Evolutionary conservation across 225 moss, liverwort and hornwort genomes (phyloP).

Genomic region (Thuidium tamariscinum): DNA sequence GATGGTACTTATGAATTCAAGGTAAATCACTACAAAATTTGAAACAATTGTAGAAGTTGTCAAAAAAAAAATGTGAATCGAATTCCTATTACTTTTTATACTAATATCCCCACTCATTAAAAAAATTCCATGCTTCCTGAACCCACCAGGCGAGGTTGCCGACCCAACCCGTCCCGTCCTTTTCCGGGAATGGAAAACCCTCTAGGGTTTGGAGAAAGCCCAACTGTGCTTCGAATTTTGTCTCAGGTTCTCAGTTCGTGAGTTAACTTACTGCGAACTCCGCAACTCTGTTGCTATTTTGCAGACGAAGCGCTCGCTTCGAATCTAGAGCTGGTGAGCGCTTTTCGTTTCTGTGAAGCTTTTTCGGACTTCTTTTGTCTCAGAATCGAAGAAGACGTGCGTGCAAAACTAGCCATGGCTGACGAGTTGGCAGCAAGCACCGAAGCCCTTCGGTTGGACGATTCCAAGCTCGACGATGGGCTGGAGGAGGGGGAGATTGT

Average conservation of each 20-base stretch:
- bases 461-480: constrained; percentile 4
- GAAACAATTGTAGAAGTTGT: neutral
- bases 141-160: neutral
- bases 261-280: neutral
- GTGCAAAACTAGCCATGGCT: neutral
- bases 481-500: constrained; percentile 21
- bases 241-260: neutral
- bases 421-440: constrained; percentile 6
- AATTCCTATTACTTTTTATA: neutral
- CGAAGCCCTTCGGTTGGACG: constrained; percentile 6
- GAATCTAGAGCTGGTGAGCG: neutral
- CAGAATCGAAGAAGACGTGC: neutral
- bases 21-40: neutral
- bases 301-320: neutral
- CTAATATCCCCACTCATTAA: neutral
- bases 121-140: neutral
- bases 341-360: neutral
- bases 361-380: neutral
- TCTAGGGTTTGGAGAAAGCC: neutral
- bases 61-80: no score
- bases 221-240: neutral
- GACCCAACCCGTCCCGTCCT: neutral
- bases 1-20: rapidly evolving
- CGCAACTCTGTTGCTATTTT: neutral
- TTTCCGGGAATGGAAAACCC: neutral